A percentile compares a stretch with the other conserved stretches of the same genome.
Evolutionary conservation across 2,329 filamentous ascomycete species (phyloP).

Genomic region (Curvularia spicifera): DNA sequence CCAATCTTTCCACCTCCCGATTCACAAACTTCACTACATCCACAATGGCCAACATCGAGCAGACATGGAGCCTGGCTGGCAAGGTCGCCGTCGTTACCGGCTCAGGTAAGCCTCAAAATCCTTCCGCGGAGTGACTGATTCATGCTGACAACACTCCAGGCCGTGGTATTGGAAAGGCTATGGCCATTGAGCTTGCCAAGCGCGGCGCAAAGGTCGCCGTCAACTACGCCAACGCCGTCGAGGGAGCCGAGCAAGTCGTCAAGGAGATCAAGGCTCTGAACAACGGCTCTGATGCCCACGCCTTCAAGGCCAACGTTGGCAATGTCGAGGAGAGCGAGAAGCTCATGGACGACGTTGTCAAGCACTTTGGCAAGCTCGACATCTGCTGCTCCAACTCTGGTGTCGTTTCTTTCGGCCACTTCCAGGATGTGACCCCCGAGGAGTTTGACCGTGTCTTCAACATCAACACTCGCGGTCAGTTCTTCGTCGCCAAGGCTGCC

Average conservation of each 20-base stretch:
- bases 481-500: conserved; percentile 66
- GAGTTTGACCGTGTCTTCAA: conserved; percentile 65
- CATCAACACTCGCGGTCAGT: conserved; percentile 68
- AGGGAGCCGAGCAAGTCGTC: conserved; percentile 70
- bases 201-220: conserved; percentile 71
- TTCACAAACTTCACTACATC: conserved; percentile 18
- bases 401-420: conserved; percentile 61
- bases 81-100: conserved; percentile 63
- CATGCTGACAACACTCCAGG: conserved; percentile 49
- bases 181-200: conserved; percentile 69
- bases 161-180: conserved; percentile 70
- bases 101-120: conserved; percentile 50
- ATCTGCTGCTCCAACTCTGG: conserved; percentile 74
- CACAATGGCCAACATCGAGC: conserved; percentile 51
- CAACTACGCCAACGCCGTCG: conserved; percentile 70
- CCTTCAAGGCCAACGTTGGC: conserved; percentile 72
- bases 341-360: conserved; percentile 68
- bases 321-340: conserved; percentile 67
- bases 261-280: conserved; percentile 67
- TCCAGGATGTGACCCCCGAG: conserved; percentile 62
- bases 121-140: not conserved
- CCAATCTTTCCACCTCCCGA: conserved; percentile 16
- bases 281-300: conserved; percentile 66
- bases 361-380: conserved; percentile 70
- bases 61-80: conserved; percentile 60